Conservation (phyloP, 306 rosid genomes). For the Vigna nakashimae region DNA sequence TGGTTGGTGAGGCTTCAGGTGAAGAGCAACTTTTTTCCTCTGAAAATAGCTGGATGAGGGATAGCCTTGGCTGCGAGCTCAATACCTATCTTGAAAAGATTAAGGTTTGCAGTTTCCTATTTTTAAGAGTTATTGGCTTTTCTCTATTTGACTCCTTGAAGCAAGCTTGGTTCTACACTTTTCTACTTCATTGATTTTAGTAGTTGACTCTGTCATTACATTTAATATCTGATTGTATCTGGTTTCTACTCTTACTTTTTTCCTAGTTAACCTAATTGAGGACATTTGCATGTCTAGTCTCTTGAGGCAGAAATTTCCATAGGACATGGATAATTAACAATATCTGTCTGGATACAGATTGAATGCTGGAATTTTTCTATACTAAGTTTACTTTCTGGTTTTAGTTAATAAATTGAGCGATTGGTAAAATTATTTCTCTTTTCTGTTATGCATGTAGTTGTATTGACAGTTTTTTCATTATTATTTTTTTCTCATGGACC, state of each 20-base stretch:
- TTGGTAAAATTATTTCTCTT: not conserved
- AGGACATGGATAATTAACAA: not conserved
- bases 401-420: not conserved
- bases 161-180: conserved; percentile 28
- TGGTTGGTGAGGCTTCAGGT: conserved; percentile 86
- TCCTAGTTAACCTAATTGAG: not conserved
- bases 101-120: conserved; percentile 61
- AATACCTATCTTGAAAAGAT: conserved; percentile 75
- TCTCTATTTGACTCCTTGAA: conserved; percentile 14
- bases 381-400: not conserved
- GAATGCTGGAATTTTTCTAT: conserved; percentile 1
- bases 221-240: conserved; percentile 15
- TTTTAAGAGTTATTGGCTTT: conserved; percentile 1
- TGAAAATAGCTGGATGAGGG: conserved; percentile 58
- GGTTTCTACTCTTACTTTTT: conserved; percentile 15
- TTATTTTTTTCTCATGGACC: conserved; percentile 7
- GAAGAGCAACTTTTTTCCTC: conserved; percentile 95
- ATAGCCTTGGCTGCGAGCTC: conserved; percentile 64
- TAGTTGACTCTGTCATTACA: conserved; percentile 26
- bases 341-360: not conserved
- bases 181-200: not conserved
- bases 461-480: not conserved
- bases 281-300: conserved; percentile 2
- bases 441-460: not conserved
- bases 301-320: conserved; percentile 4